phyloP scores from a whole-genome alignment of 345 rosid genomes.

The Trapa bicornis region DNA sequence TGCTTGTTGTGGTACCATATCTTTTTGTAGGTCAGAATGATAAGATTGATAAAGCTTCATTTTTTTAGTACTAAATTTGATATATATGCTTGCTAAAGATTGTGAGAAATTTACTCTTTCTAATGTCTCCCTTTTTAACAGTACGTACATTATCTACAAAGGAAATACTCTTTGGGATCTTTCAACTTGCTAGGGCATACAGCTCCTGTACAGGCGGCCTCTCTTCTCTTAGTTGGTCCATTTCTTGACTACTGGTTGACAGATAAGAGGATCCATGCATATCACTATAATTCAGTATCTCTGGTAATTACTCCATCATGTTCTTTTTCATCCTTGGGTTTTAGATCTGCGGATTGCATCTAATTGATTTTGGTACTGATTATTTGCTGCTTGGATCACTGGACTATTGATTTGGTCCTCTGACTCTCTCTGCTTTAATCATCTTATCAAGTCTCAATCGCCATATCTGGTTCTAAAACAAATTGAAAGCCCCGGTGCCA shows the following conservation, averaged over 20 bases:
- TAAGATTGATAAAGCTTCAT: neutral
- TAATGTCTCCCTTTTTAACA: conserved; percentile 17
- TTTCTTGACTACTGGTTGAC: conserved; percentile 88
- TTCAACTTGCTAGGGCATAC: conserved; percentile 89
- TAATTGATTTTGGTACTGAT: neutral
- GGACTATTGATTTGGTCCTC: too few species aligned
- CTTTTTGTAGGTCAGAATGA: too few species aligned
- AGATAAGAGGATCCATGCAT: conserved; percentile 62
- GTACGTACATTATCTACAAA: conserved; percentile 90
- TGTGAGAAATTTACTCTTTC: too few species aligned
- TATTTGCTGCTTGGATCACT: neutral
- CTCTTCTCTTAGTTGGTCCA: conserved; percentile 73
- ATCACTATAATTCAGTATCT: conserved; percentile 36
- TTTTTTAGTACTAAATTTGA: neutral
- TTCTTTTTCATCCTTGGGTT: neutral
- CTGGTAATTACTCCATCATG: conserved; percentile 32
- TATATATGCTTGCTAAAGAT: neutral
- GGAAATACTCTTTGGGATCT: conserved; percentile 83
- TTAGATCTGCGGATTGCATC: neutral
- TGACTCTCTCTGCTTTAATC: too few species aligned
- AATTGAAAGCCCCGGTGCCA: too few species aligned
- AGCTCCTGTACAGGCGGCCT: conserved; percentile 91
- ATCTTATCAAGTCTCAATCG: too few species aligned
- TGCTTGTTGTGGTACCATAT: too few species aligned
- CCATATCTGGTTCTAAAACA: too few species aligned